Percentiles rank a stretch among this genome's conserved stretches.
phyloP scores from a whole-genome alignment of 1,139 yeast genomes.

The Hyphopichia fennica region DNA sequence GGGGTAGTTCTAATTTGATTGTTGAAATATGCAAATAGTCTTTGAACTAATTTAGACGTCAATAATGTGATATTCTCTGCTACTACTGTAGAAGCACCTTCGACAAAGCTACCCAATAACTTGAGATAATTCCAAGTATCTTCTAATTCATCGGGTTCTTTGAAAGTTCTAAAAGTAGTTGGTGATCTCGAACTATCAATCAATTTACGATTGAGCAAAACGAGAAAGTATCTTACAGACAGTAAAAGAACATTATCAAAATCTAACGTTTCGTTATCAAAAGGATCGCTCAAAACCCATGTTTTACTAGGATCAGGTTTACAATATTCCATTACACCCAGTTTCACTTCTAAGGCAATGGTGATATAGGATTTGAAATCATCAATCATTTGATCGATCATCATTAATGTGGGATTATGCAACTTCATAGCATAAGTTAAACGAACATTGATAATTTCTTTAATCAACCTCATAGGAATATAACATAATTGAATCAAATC shows the following conservation, averaged over 20 bases:
- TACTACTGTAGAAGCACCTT: slow-evolving; percentile 82
- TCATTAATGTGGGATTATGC: slow-evolving; percentile 88
- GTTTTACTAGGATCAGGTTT: slow-evolving; percentile 61
- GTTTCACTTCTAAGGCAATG: slow-evolving; percentile 74
- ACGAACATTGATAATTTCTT: slow-evolving; percentile 76
- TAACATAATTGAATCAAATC: slow-evolving; percentile 65
- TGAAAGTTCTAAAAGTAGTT: slow-evolving; percentile 73
- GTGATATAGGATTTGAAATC: slow-evolving; percentile 79
- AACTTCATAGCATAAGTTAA: slow-evolving; percentile 76
- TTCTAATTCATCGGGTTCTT: slow-evolving; percentile 88
- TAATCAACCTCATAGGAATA: slow-evolving; percentile 79
- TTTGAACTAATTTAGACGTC: slow-evolving; percentile 64
- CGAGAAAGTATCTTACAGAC: slow-evolving; percentile 73
- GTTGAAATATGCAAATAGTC: slow-evolving; percentile 70
- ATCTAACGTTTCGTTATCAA: slow-evolving; percentile 54
- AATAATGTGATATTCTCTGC: slow-evolving; percentile 73
- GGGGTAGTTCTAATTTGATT: slow-evolving; percentile 72
- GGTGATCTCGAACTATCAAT: slow-evolving; percentile 71
- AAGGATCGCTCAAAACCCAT: slow-evolving; percentile 71
- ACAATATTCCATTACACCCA: slow-evolving; percentile 63
- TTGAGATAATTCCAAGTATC: slow-evolving; percentile 75
- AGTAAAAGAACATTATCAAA: slow-evolving; percentile 74
- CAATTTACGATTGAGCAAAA: slow-evolving; percentile 70
- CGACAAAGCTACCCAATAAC: slow-evolving; percentile 69
- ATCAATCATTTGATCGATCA: slow-evolving; percentile 91